Conservation (phyloP, 306 rosid genomes). For the Fragaria iinumae region DNA sequence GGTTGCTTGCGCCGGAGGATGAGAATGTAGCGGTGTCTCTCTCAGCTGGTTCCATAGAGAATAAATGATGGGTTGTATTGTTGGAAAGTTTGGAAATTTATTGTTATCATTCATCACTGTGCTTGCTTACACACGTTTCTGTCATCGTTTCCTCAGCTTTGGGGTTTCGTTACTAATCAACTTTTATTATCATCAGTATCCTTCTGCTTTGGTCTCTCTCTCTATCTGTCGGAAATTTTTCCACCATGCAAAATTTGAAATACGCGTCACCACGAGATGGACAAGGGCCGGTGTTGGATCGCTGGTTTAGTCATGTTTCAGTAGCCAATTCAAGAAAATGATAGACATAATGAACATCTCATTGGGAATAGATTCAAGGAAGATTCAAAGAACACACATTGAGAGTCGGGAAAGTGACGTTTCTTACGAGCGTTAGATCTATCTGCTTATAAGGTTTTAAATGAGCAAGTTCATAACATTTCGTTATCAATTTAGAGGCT, state of each 20-base stretch:
- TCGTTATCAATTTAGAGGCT: too few relatives aligned
- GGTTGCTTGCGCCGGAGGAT: slow-evolving; percentile 57
- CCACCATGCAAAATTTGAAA: slow-evolving; percentile 9
- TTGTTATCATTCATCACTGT: not conserved
- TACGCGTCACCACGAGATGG: not conserved
- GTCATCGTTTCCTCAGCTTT: slow-evolving; percentile 17
- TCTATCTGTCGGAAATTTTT: slow-evolving; percentile 14
- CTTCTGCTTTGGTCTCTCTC: not conserved
- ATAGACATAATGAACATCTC: not conserved
- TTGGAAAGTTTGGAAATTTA: not conserved
- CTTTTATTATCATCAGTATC: not conserved
- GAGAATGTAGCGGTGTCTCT: slow-evolving; percentile 24
- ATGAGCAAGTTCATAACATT: too few relatives aligned
- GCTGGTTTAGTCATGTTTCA: not conserved
- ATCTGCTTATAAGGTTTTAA: too few relatives aligned
- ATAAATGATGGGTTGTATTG: not conserved
- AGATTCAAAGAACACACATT: not conserved
- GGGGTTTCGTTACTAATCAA: not conserved
- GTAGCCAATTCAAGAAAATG: not conserved
- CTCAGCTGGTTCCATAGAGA: slow-evolving; percentile 33
- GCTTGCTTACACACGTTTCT: slow-evolving; percentile 28
- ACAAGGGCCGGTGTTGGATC: not conserved
- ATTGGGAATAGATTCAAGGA: not conserved
- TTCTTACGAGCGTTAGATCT: not conserved
- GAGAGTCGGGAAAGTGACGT: too few relatives aligned